Evolutionary conservation across 73 alveolate genomes (phyloP), one percentile per base, ranked within the genome.

Genomic region (Paramecium primaurelia): DNA sequence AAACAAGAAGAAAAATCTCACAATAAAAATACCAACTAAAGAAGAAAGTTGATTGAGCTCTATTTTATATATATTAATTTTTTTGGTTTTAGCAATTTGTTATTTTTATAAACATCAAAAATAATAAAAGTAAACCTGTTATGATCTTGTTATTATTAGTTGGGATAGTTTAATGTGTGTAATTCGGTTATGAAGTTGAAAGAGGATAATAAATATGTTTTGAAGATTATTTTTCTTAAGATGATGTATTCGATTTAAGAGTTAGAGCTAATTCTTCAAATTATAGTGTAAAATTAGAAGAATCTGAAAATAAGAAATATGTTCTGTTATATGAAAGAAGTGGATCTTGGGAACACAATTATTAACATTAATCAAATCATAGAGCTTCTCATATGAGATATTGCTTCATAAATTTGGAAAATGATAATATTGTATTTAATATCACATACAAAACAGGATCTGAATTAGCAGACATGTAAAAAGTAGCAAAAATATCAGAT

Each of bases 1-100:
- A 34, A 75, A 75, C 8, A 75, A 75, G 42, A 68, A 68, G 47
- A 75, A 75, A 25, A 75, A 75, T 75, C 49, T 75, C 38, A 75
- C 88, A 75, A 75, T 75, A 32, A 75, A 75, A 37, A 75, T 75
- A 14, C 88, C 88, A 22, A 64, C 84, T 14, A 64, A 64, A 28
- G 84, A 64, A n/a, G 84, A 64, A 64, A 64, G 84, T 64, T 64
- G 84, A 64, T 12, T 64, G 84, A 64, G 42, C 28, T 28, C 28
- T 28, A 28, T 64, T 64, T 64, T 54, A 54, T 54, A 54, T 49
- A 5, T 54, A 54, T 16, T 18, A 54, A 18, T 22, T 54, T 54
- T 49, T 54, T 54, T 54, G 69, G 34, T 54, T 18, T 54, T 54
- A 54, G 14, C 0, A 54, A 54, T 16, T 54, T 54, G 32, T 18